phyloP scores from a whole-genome alignment of 2,329 filamentous ascomycete species.

The Raffaelea deltoideospora region DNA sequence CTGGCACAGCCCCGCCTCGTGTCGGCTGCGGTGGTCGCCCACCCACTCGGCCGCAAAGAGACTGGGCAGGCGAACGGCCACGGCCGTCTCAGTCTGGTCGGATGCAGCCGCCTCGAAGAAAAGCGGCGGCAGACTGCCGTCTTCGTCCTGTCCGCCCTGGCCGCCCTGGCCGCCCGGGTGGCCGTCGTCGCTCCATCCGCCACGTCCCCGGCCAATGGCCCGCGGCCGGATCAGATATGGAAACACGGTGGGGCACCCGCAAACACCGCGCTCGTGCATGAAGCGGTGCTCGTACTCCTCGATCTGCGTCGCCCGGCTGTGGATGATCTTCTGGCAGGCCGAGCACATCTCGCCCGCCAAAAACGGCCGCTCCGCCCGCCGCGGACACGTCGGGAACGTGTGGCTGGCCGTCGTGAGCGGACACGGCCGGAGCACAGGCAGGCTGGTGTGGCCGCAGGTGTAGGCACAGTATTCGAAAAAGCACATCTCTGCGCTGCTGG shows the following conservation, averaged over 20 bases:
- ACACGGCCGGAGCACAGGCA: slow-evolving; percentile 24
- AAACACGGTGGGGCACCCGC: slow-evolving; percentile 22
- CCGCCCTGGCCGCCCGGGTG: not conserved
- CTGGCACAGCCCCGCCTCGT: slow-evolving; percentile 18
- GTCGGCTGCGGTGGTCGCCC: slow-evolving; percentile 21
- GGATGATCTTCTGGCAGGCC: slow-evolving; percentile 21
- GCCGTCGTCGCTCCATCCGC: not conserved
- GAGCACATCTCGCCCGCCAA: slow-evolving; percentile 21
- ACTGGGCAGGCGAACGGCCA: slow-evolving; percentile 17
- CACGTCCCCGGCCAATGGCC: slow-evolving; percentile 9
- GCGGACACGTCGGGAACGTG: slow-evolving; percentile 20
- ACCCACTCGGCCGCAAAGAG: slow-evolving; percentile 26
- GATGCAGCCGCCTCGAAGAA: not conserved
- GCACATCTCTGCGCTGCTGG: no score
- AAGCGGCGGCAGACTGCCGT: slow-evolving; percentile 1
- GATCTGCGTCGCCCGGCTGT: slow-evolving; percentile 23
- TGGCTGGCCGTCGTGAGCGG: slow-evolving; percentile 24
- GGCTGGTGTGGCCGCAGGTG: slow-evolving; percentile 29
- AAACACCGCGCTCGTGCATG: slow-evolving; percentile 28
- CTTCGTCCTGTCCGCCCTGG: not conserved
- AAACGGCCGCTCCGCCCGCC: slow-evolving; percentile 16
- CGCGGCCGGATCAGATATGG: slow-evolving; percentile 20
- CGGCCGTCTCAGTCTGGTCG: not conserved
- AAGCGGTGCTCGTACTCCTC: slow-evolving; percentile 26
- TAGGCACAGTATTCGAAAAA: slow-evolving; percentile 29